Evolutionary conservation across 768 basidiomycete species (phyloP), one percentile per base, ranked within the genome.

Genomic region (Mycena floridula): DNA sequence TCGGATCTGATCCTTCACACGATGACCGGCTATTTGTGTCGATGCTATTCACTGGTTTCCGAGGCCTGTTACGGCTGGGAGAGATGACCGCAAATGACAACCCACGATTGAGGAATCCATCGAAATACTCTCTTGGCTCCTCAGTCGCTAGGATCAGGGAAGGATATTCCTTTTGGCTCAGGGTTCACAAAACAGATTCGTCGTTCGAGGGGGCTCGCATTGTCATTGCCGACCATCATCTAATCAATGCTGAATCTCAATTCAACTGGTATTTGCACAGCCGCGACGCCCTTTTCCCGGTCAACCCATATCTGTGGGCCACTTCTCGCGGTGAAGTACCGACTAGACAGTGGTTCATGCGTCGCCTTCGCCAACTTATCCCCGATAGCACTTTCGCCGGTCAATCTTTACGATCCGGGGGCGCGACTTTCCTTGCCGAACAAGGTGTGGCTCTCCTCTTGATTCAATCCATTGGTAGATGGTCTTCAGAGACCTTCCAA

Each of bases 381-480:
- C 5, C 4, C 11, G 23, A 37, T n/a, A 40, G 7, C 8, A 16
- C 12, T n/a, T 13, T 44, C n/a, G 30, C 6, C 18, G 32, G 41
- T 18, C 2, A 61, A 61, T 13, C 25, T 58, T 62, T 1, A 65
- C 66, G 2, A 45, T 41, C 23, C 46, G 59, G 43, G 6, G 43
- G 43, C 16, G 43, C 32, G 16, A 44, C 43, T 13, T 37, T 11
- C 18, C 9, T 44, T 3, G 66, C 65, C 0, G 39, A 32, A 11
- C 22, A 30, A 0, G 63, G 66, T 0, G 46, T 49, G 2, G 37
- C 61, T 2, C 45, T 53, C 3, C 44, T 49, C 25, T 32, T 36
- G 3, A 67, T 68, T 27, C 62, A 59, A 27, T 54, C 53, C 0
- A 37, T 50, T 0, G 66, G 64, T 0, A 53, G 61, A 1, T 68